Evolutionary conservation across 2,329 filamentous ascomycete species (phyloP).

Genomic region (Cladosporium colombiae): DNA sequence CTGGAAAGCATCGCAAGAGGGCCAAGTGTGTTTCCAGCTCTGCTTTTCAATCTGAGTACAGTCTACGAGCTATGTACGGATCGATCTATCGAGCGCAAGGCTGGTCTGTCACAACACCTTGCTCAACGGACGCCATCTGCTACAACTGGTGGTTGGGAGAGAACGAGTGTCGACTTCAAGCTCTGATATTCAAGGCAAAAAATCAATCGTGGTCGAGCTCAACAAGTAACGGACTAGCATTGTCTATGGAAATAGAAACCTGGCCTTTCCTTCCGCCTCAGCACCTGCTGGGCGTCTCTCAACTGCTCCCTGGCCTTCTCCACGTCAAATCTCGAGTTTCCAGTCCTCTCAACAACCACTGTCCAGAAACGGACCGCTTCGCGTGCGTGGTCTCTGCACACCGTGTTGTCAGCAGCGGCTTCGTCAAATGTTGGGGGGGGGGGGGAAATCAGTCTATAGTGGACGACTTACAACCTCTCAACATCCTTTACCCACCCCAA

Average conservation of each 20-base stretch:
- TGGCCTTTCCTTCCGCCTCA: background rate
- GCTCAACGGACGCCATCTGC: slow-evolving; percentile 26
- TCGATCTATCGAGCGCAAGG: slow-evolving; percentile 68
- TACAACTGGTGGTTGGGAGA: slow-evolving; percentile 35
- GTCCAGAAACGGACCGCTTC: background rate
- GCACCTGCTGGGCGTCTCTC: background rate
- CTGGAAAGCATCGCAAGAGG: slow-evolving; percentile 65
- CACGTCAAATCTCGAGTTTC: background rate
- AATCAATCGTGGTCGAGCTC: background rate
- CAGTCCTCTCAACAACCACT: background rate
- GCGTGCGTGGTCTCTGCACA: background rate
- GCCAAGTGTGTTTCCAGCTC: slow-evolving; percentile 68
- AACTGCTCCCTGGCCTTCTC: background rate
- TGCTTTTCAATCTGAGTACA: slow-evolving; percentile 87
- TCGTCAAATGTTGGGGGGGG: background rate
- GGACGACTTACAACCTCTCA: background rate
- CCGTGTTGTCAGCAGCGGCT: background rate
- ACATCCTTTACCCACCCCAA: background rate
- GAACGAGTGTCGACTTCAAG: slow-evolving; percentile 35
- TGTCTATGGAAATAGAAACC: background rate
- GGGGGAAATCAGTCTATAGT: background rate
- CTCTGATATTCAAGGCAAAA: too few relatives aligned
- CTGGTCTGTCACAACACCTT: slow-evolving; percentile 56
- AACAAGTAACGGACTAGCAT: background rate
- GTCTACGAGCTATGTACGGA: slow-evolving; percentile 92